Percentiles rank a stretch among this genome's conserved stretches.
These are phyloP conservation scores for Stemphylium vesicarium DNA, from an alignment of 2,329 filamentous ascomycete genomes.

Conservation along the genomic window DNA sequence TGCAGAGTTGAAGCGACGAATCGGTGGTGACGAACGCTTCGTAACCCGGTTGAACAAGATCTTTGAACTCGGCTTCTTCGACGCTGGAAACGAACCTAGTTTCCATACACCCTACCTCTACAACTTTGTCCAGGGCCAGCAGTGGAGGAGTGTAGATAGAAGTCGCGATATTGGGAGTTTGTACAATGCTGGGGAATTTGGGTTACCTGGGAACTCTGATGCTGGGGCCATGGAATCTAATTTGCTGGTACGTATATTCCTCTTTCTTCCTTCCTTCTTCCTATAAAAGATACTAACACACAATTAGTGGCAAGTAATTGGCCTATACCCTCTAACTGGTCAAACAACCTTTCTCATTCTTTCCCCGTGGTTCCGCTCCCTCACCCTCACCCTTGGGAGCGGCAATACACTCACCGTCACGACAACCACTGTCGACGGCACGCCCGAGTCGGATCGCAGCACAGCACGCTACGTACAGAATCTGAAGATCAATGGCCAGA, in stretches of 20 bases:
- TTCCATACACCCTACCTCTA: constrained; percentile 3
- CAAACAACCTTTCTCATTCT: constrained; percentile 72
- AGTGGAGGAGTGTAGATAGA: constrained; percentile 65
- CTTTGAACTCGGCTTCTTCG: constrained; percentile 65
- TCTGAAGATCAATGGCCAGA: constrained; percentile 67
- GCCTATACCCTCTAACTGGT: constrained; percentile 60
- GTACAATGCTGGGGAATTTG: constrained; percentile 60
- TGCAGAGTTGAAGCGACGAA: constrained; percentile 58
- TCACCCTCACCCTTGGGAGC: constrained; percentile 65
- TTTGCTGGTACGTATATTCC: constrained; percentile 46
- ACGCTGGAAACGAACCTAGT: constrained; percentile 71
- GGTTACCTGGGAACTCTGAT: constrained; percentile 73
- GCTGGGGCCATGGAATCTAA: constrained; percentile 76
- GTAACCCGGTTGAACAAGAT: constrained; percentile 65
- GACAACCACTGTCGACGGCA: constrained; percentile 36
- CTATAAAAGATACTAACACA: constrained; percentile 5
- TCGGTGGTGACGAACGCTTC: constrained; percentile 64
- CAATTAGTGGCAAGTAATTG: constrained; percentile 42
- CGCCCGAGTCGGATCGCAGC: constrained; percentile 47
- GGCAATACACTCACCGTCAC: constrained; percentile 63
- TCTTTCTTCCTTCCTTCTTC: not conserved
- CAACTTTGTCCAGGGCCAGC: constrained; percentile 42
- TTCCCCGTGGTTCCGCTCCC: constrained; percentile 51
- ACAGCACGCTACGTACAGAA: constrained; percentile 67
- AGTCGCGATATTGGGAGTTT: constrained; percentile 65